Base-by-base conservation (phyloP, 1,284 basidiomycete genomes). In the Lignosus rhinocerotis region DNA sequence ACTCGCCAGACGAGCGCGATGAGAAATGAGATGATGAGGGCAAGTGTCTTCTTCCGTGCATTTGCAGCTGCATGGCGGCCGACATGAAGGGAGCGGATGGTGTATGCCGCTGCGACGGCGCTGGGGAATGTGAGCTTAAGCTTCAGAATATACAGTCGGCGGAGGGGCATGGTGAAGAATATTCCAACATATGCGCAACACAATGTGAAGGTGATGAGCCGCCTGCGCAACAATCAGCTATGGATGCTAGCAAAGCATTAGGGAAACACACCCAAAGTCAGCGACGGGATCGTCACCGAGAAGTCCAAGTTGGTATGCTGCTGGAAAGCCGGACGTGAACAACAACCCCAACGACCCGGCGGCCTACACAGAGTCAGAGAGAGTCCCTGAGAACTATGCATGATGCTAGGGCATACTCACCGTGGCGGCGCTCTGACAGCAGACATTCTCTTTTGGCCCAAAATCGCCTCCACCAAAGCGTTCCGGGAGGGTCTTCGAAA, bases 71-170 rank as follows among this genome's bases (percentile, higher is more conserved):
- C 84, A 34, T 72, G 69, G 33, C 72, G 75, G 9, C 80, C 79
- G 39, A 78, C 77, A 66, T 89, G 88, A n/a, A 87, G 75, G 2
- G 84, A 82, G 33, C 81, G 82, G 61, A 88, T 87, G 19, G 85
- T 86, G 66, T 80, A 84, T 12, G 86, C 87, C 33, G 86, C 86
- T 10, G 87, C 88, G 57, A 87, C 83, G 8, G 84, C 82, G 2
- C 85, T 84, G 1, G 86, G 87, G 77, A 90, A 90, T 31, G 84
- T 82, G 21, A 87, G 73, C 68, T 86, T 86, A 67, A 86, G 83
- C 68, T 84, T 80, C 53, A 88, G 75, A 64, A 89, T 86, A 71
- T 84, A 89, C 69, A 84, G 86, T 61, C 81, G 82, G 55, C 84
- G 78, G 17, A 86, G 72, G 0, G 85, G 85, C 59, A 87, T 83